These are phyloP conservation scores for Prunus mongolica DNA, from an alignment of 306 rosid genomes.

Conservation along the genomic window DNA sequence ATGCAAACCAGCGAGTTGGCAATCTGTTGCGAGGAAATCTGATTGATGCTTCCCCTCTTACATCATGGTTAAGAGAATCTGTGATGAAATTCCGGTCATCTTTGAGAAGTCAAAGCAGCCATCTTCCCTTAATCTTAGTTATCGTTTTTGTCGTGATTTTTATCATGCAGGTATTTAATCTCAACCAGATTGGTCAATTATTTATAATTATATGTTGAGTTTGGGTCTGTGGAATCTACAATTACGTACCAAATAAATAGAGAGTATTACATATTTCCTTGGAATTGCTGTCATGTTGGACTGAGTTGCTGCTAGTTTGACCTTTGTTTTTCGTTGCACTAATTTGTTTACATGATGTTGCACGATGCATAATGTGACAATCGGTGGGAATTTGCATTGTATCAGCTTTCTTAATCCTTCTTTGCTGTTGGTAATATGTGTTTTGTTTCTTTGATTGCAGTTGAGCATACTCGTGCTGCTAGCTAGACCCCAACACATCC, in stretches of 20 bases:
- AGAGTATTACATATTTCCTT: not conserved
- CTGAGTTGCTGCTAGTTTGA: not conserved
- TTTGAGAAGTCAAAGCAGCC: constrained; percentile 66
- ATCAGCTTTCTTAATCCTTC: not conserved
- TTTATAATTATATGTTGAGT: not conserved
- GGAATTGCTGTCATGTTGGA: not conserved
- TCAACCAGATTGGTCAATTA: constrained; percentile 4
- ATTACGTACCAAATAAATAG: not conserved
- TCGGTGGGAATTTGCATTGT: not conserved
- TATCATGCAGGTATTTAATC: constrained; percentile 77
- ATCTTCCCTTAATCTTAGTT: constrained; percentile 52
- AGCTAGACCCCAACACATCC: constrained; percentile 80
- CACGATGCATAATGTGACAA: not conserved
- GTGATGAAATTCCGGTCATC: constrained; percentile 38
- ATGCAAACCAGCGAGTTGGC: constrained; percentile 28
- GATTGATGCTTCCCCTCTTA: constrained; percentile 26
- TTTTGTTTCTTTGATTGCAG: constrained; percentile 50
- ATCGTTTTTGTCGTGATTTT: constrained; percentile 67
- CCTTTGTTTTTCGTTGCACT: not conserved
- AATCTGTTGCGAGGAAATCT: constrained; percentile 34
- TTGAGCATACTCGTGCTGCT: constrained; percentile 79
- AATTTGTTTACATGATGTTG: not conserved
- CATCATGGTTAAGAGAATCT: constrained; percentile 46
- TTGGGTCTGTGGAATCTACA: not conserved
- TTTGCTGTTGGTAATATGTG: not conserved